These are phyloP conservation scores for Plenodomus biglobosus DNA, from an alignment of 2,329 filamentous ascomycete species.

Conservation along the genomic window DNA sequence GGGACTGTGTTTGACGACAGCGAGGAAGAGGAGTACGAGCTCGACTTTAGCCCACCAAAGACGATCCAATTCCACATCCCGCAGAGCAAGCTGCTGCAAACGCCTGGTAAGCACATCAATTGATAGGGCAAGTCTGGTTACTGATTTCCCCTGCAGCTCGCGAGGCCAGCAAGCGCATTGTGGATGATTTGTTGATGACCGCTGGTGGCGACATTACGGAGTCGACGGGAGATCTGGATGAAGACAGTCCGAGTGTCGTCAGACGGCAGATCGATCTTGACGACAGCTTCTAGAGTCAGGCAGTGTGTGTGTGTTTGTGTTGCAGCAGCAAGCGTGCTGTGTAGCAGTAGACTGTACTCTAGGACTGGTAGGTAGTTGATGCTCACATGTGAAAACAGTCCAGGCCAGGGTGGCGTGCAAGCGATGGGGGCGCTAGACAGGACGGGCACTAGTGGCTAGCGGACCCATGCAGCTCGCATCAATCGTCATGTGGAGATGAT, in stretches of 20 bases:
- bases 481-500: slow-evolving; percentile 31
- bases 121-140: background rate
- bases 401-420: slow-evolving; percentile 5
- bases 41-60: slow-evolving; percentile 83
- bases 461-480: slow-evolving; percentile 17
- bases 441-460: slow-evolving; percentile 14
- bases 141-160: slow-evolving; percentile 55
- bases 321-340: too few relatives aligned
- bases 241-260: slow-evolving; percentile 53
- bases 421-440: slow-evolving; percentile 8
- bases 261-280: slow-evolving; percentile 49
- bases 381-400: slow-evolving; percentile 4
- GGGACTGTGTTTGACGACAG: slow-evolving; percentile 68
- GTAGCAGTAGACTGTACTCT: too few relatives aligned
- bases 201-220: slow-evolving; percentile 65
- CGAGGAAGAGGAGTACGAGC: slow-evolving; percentile 61
- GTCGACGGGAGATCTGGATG: slow-evolving; percentile 45
- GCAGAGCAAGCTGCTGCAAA: slow-evolving; percentile 75
- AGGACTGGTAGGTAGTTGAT: background rate
- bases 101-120: slow-evolving; percentile 62
- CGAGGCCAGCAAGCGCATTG: slow-evolving; percentile 78
- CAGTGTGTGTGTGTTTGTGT: background rate
- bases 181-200: slow-evolving; percentile 75
- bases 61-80: slow-evolving; percentile 84
- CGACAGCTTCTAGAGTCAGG: slow-evolving; percentile 53